Conservation (phyloP, 2,329 filamentous ascomycete genomes). For the Aspergillus unguis region DNA sequence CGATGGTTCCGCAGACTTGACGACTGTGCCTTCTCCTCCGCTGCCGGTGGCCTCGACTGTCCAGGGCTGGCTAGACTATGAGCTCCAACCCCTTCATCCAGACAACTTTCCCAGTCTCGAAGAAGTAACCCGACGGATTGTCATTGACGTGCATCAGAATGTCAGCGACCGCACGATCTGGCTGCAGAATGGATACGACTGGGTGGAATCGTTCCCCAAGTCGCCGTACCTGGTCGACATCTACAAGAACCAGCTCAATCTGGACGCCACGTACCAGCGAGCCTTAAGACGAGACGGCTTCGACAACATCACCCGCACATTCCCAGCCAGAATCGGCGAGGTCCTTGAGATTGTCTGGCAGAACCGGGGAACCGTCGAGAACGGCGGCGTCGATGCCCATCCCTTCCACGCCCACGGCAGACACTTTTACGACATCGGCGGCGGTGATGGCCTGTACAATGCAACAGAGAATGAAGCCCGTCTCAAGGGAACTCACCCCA, state of each 20-base stretch:
- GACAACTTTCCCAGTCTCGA: constrained; percentile 19
- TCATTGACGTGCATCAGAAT: constrained; percentile 41
- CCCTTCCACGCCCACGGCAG: constrained; percentile 48
- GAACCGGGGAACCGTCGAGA: constrained; percentile 29
- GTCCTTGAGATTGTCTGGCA: constrained; percentile 46
- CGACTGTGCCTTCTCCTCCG: constrained; percentile 1
- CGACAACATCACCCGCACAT: constrained; percentile 42
- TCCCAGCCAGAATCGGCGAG: constrained; percentile 45
- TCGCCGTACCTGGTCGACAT: constrained; percentile 49
- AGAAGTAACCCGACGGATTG: constrained; percentile 51
- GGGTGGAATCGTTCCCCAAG: constrained; percentile 39
- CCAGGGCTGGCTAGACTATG: constrained; percentile 21
- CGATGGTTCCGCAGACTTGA: background rate
- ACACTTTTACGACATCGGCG: constrained; percentile 47
- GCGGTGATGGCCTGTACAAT: constrained; percentile 47
- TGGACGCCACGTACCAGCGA: constrained; percentile 8
- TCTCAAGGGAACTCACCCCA: constrained; percentile 39
- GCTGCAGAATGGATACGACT: constrained; percentile 45
- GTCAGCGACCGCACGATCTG: constrained; percentile 24
- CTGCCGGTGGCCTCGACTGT: constrained; percentile 5
- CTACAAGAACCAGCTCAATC: constrained; percentile 26
- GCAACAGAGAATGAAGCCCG: constrained; percentile 41
- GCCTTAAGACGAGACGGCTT: constrained; percentile 25
- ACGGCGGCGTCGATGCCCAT: constrained; percentile 39
- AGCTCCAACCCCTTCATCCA: constrained; percentile 15